A percentile compares a stretch with the other conserved stretches of the same genome.
Conservation (phyloP, 2,329 filamentous ascomycete species). For the Celoporthe dispersa region DNA sequence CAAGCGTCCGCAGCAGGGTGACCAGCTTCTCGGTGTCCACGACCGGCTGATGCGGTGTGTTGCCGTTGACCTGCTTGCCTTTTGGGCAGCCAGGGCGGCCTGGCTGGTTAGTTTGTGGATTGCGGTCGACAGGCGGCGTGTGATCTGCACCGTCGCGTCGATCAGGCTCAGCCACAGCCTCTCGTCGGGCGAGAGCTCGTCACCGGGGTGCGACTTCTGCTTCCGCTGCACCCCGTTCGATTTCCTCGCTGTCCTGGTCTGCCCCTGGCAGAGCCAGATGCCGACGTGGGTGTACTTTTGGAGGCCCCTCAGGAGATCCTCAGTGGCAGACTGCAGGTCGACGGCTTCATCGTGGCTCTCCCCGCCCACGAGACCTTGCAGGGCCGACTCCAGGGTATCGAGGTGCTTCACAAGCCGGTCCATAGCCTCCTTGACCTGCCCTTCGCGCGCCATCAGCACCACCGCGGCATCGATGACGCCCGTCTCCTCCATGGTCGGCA, state of each 20-base stretch:
- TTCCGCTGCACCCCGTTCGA: constrained; percentile 54
- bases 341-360: constrained; percentile 59
- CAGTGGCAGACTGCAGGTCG: constrained; percentile 64
- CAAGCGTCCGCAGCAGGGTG: constrained; percentile 72
- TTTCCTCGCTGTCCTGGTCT: constrained; percentile 66
- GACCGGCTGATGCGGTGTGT: constrained; percentile 32
- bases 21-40: constrained; percentile 66
- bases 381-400: constrained; percentile 75
- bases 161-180: constrained; percentile 65
- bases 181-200: constrained; percentile 58
- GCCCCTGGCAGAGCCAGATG: constrained; percentile 91
- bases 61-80: constrained; percentile 33
- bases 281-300: constrained; percentile 92
- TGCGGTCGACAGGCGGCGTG: constrained; percentile 64
- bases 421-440: constrained; percentile 83
- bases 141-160: constrained; percentile 65
- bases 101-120: constrained; percentile 43
- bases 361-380: constrained; percentile 71
- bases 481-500: constrained; percentile 86
- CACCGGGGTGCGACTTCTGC: constrained; percentile 49
- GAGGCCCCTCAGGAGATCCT: constrained; percentile 75
- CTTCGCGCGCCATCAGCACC: constrained; percentile 86
- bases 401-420: constrained; percentile 81
- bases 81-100: constrained; percentile 30
- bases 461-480: constrained; percentile 93